phyloP scores from a whole-genome alignment of 2,329 filamentous ascomycete genomes.

The Huntiella moniliformis region DNA sequence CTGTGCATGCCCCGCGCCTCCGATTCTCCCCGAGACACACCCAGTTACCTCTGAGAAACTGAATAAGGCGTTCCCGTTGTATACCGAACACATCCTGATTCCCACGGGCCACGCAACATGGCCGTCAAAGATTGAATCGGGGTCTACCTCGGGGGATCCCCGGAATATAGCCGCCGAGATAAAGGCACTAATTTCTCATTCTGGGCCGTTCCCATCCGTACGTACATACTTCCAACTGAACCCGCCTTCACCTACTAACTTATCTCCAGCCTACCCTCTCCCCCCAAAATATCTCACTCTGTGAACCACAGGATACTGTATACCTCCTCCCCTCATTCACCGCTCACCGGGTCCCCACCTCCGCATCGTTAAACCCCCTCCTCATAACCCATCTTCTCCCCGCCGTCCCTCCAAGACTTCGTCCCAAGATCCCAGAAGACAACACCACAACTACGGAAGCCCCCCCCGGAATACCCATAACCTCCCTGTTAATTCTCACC shows the following conservation, averaged over 20 bases:
- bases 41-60: slow-evolving; percentile 42
- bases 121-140: slow-evolving; percentile 57
- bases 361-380: slow-evolving; percentile 32
- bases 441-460: slow-evolving; percentile 40
- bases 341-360: slow-evolving; percentile 55
- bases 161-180: slow-evolving; percentile 49
- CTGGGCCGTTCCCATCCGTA: slow-evolving; percentile 41
- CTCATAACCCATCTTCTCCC: slow-evolving; percentile 3
- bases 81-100: slow-evolving; percentile 66
- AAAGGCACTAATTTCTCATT: slow-evolving; percentile 44
- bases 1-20: slow-evolving; percentile 42
- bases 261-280: slow-evolving; percentile 26
- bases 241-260: slow-evolving; percentile 23
- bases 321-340: slow-evolving; percentile 69
- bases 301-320: slow-evolving; percentile 27
- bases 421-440: slow-evolving; percentile 29
- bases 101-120: slow-evolving; percentile 69
- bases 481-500: slow-evolving; percentile 55
- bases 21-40: slow-evolving; percentile 44
- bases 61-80: slow-evolving; percentile 46
- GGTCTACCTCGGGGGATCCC: slow-evolving; percentile 16
- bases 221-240: slow-evolving; percentile 59
- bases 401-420: background rate
- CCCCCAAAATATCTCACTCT: slow-evolving; percentile 27
- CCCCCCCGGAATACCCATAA: slow-evolving; percentile 32